These are phyloP conservation scores for Leishmania lainsoni DNA, from an alignment of 208 protist genomes.

Conservation along the genomic window DNA sequence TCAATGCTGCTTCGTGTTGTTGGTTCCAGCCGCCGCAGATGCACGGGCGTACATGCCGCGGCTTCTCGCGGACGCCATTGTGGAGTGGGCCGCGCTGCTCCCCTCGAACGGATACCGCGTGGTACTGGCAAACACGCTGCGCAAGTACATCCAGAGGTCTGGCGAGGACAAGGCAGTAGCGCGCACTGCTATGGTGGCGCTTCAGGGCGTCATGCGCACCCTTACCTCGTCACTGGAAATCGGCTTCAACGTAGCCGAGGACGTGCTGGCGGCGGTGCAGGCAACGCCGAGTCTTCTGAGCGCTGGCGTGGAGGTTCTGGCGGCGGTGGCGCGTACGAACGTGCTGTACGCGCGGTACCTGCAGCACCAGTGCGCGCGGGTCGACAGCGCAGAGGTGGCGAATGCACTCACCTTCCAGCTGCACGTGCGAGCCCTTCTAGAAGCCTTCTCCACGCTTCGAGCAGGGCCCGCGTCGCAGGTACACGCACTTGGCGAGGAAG, in stretches of 20 bases:
- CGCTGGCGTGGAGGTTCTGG: constrained; percentile 37
- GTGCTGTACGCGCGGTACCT: constrained; percentile 34
- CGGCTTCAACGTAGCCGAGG: constrained; percentile 38
- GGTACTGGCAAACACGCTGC: constrained; percentile 46
- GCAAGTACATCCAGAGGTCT: constrained; percentile 45
- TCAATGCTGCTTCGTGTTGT: constrained; percentile 60
- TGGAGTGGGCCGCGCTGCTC: constrained; percentile 47
- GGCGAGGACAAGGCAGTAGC: constrained; percentile 41
- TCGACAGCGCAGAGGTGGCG: constrained; percentile 25
- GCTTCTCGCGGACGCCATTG: constrained; percentile 56
- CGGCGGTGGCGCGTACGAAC: constrained; percentile 39
- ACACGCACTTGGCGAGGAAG: constrained; percentile 22
- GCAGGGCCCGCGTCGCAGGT: background rate
- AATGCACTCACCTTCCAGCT: constrained; percentile 29
- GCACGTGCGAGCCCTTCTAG: constrained; percentile 28
- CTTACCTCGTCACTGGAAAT: constrained; percentile 55
- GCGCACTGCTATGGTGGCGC: constrained; percentile 59
- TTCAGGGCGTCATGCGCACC: constrained; percentile 47
- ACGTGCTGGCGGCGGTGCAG: constrained; percentile 43
- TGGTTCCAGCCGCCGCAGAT: constrained; percentile 49
- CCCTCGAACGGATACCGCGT: constrained; percentile 57
- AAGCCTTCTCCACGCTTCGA: constrained; percentile 3
- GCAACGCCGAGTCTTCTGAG: constrained; percentile 42
- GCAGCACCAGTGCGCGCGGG: constrained; percentile 28
- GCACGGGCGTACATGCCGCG: constrained; percentile 57